Base-by-base conservation (phyloP, 805 yeast genomes). In the Yarrowia deformans region DNA sequence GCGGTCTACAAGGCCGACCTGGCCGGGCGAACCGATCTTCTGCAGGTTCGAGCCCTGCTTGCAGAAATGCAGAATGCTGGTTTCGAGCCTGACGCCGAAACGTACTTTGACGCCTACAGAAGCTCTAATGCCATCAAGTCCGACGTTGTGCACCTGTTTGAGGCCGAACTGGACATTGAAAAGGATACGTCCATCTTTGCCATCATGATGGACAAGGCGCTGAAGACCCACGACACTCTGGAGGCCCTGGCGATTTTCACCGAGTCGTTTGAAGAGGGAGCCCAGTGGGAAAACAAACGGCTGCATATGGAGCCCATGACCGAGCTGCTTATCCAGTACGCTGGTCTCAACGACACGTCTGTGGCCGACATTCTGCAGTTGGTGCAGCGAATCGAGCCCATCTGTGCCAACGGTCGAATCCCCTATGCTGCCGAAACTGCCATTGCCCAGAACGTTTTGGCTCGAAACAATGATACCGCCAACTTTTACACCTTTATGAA, bases 211-310 rank as follows among this genome's bases (percentile, higher is more conserved):
- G 74, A 78, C 14, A 72, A 81, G 29, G 76, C 77, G 2, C 70
- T 83, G 12, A 64, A 67, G 9, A 70, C 71, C 1, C 72, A 73
- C 2, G 80, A 78, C 50, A 71, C 74, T 18, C 72, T 72, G 8
- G 73, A 71, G 23, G 82, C 83, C 0, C 74, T 79, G 18, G 68
- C 73, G 18, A 52, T 79, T 8, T 84, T 83, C 72, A 72, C 79
- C 7, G 73, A 77, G 12, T 76, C 81, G 60, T 72, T 81, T 8
- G 71, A 75, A 6, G 73, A 79, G 35, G 85, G 84, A 43, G 79
- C 81, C 7, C 80, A 80, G 35, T 85, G 88, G 87, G 79, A 77
- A 39, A 75, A 16, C 73, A 72, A 56, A 75, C 76, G 69, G 8
- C 50, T 67, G 37, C 70, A 72, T 48, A 52, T 70, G 13, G 37